Conservation (phyloP, 2,329 filamentous ascomycete species). For the Cordyceps cicadae region DNA sequence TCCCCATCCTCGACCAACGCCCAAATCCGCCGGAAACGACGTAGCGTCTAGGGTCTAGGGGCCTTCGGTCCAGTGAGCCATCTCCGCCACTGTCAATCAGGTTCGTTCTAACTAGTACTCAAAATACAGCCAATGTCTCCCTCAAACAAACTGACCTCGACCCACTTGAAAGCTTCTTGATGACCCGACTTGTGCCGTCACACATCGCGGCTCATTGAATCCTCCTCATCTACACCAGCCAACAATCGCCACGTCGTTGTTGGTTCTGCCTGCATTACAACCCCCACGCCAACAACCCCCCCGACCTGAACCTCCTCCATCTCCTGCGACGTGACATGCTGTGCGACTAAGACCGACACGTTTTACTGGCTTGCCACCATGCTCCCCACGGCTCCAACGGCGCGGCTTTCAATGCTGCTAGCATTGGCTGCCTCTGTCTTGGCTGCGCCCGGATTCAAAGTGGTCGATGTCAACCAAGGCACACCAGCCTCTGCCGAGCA, state of each 20-base stretch:
- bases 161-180: constrained; percentile 6
- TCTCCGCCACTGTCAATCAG: constrained; percentile 1
- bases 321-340: constrained; percentile 2
- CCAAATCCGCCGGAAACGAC: neutral
- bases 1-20: neutral
- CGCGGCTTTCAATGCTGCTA: constrained; percentile 7
- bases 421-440: neutral
- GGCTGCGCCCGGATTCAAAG: neutral
- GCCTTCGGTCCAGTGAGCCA: too few relatives aligned
- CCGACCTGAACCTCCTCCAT: neutral
- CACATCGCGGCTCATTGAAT: neutral
- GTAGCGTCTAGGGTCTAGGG: neutral
- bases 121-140: neutral
- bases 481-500: neutral
- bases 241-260: neutral
- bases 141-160: neutral
- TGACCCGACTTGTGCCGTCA: constrained; percentile 1
- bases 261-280: neutral
- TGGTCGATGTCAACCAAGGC: neutral
- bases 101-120: neutral
- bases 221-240: neutral
- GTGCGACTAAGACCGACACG: neutral
- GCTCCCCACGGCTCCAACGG: neutral
- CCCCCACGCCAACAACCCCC: neutral
- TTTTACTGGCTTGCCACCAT: neutral